phyloP scores from a whole-genome alignment of 768 basidiomycete species.

The Clathrus columnatus region DNA sequence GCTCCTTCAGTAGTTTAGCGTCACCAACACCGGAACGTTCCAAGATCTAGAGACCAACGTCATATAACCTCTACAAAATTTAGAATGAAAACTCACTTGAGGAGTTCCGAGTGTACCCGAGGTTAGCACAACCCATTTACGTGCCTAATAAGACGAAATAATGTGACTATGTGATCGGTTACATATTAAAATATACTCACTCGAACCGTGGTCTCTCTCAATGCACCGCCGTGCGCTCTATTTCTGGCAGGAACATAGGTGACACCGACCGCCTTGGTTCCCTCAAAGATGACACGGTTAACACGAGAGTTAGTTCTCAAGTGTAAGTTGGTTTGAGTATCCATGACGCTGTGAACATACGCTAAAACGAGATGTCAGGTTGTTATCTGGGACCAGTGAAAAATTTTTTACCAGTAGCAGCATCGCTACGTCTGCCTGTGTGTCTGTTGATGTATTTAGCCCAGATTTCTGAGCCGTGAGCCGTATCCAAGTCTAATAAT shows the following conservation, averaged over 20 bases:
- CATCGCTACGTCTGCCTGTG: slow-evolving; percentile 63
- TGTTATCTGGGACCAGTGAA: neutral
- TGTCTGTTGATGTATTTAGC: slow-evolving; percentile 71
- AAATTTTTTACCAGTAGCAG: slow-evolving; percentile 44
- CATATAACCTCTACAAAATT: neutral
- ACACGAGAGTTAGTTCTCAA: slow-evolving; percentile 60
- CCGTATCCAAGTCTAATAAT: slow-evolving; percentile 41
- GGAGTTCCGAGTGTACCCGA: slow-evolving; percentile 63
- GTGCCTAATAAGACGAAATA: slow-evolving; percentile 35
- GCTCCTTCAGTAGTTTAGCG: slow-evolving; percentile 37
- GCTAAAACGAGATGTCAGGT: slow-evolving; percentile 24
- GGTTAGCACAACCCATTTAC: slow-evolving; percentile 59
- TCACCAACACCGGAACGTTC: slow-evolving; percentile 65
- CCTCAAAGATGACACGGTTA: slow-evolving; percentile 64
- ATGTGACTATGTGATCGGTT: neutral
- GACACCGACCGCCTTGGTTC: slow-evolving; percentile 61
- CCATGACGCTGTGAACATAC: slow-evolving; percentile 65
- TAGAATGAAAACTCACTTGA: slow-evolving; percentile 23
- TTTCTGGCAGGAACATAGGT: slow-evolving; percentile 60
- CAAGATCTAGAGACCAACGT: slow-evolving; percentile 35
- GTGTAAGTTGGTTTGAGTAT: slow-evolving; percentile 57
- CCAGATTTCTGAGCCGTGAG: slow-evolving; percentile 63
- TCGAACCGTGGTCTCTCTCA: slow-evolving; percentile 48
- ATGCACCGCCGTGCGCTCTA: slow-evolving; percentile 40
- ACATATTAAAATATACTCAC: neutral